Evolutionary conservation across 2,329 filamentous ascomycete genomes (phyloP).

Genomic region (Corinectria fuckeliana): DNA sequence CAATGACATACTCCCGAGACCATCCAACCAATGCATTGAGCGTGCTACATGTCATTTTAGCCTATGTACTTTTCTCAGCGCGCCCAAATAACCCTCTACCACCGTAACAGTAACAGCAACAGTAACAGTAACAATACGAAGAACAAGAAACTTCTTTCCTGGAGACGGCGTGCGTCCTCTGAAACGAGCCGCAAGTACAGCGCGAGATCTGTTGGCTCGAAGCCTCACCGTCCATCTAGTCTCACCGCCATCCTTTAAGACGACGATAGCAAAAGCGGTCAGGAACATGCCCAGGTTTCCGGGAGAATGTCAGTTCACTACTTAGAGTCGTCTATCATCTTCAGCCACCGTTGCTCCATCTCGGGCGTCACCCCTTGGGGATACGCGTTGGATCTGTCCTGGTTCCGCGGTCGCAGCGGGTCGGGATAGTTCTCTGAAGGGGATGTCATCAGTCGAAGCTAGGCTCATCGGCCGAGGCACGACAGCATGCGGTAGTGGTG

Average conservation of each 20-base stretch:
- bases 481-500: not conserved
- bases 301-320: slow-evolving; percentile 3
- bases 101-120: not conserved
- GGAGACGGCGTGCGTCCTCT: not conserved
- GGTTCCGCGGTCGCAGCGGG: slow-evolving; percentile 50
- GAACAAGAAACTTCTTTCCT: not conserved
- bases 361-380: slow-evolving; percentile 50
- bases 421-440: slow-evolving; percentile 48
- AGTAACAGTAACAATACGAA: not conserved
- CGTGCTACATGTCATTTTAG: not conserved
- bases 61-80: not conserved
- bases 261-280: not conserved
- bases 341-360: slow-evolving; percentile 49
- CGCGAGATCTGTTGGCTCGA: not conserved
- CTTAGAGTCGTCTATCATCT: slow-evolving; percentile 38
- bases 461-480: not conserved
- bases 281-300: not conserved
- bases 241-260: slow-evolving; percentile 4
- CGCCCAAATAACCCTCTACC: not conserved
- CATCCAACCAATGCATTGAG: not conserved
- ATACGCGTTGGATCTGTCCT: slow-evolving; percentile 42
- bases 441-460: slow-evolving; percentile 19
- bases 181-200: slow-evolving; percentile 2
- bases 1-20: not conserved
- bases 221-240: slow-evolving; percentile 6